Base-by-base conservation (phyloP, 2,329 filamentous ascomycete species). In the Colletotrichum liaoningense region DNA sequence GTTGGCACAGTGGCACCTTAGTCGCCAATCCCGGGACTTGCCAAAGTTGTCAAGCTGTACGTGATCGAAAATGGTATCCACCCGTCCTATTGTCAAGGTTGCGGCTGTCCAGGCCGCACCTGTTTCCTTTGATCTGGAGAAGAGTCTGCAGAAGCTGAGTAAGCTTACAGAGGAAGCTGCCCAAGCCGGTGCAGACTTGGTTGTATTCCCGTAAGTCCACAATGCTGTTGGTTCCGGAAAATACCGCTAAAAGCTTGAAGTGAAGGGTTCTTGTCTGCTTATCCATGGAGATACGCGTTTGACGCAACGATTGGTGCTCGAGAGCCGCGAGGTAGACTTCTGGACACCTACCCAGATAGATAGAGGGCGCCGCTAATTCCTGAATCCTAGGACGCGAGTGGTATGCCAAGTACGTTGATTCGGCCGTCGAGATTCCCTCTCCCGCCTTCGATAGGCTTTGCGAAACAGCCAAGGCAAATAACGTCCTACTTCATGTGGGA, bases 201-300 rank as follows among this genome's bases (percentile, higher is more conserved):
- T 85, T 19, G 81, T 82, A 6, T 84, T 85, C 74, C 83, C 83
- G 82, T 84, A 76, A 73, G 81, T 79, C 54, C 52, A 63, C 57
- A 24, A 35, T 65, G n/a, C 28, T 67, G 19, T 5, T 28, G 11
- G 11, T 7, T 42, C 4, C 4, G 42, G 16, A 33, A 16, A 55
- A 14, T 42, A 30, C 46, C 22, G 19, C 24, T 54, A 16, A 59
- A 11, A 9, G 16, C 19, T 12, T 46, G 46, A 70, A 73, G 82
- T 5, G 83, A 85, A 76, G 82, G 77, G 0, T 84, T 84, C 69
- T 75, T 85, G 28, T 84, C 83, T 11, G 83, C 83, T 16, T 85
- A 85, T 69, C 83, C 83, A 24, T 85, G 83, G 83, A 76, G 83
- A 35, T 85, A 85, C 75, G 79, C 81, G 14, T 85, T 85, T 69